Percentiles rank a stretch among this genome's conserved stretches.
phyloP scores from a whole-genome alignment of 1,284 basidiomycete genomes.

The Heterobasidion occidentale region DNA sequence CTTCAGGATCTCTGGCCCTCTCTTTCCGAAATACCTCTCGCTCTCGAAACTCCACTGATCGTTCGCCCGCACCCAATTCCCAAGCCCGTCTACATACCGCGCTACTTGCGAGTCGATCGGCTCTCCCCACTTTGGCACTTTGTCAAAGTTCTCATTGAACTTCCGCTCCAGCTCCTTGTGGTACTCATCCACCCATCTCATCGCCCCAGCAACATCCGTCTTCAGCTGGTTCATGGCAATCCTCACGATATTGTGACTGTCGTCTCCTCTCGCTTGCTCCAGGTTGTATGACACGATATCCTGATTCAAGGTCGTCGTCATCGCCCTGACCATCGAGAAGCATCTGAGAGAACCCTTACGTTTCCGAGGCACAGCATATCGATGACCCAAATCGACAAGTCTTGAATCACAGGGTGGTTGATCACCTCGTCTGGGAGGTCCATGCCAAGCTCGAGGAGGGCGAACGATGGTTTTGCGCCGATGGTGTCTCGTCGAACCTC shows the following conservation, averaged over 20 bases:
- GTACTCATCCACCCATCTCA: slow-evolving; percentile 13
- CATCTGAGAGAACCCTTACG: slow-evolving; percentile 11
- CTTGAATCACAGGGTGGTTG: slow-evolving; percentile 17
- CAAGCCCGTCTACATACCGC: slow-evolving; percentile 19
- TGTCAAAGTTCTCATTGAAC: slow-evolving; percentile 10
- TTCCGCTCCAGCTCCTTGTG: slow-evolving; percentile 7
- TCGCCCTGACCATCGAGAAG: not conserved
- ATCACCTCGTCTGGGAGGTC: slow-evolving; percentile 32
- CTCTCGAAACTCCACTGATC: slow-evolving; percentile 23
- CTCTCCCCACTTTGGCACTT: slow-evolving; percentile 14
- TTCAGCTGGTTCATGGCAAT: slow-evolving; percentile 16
- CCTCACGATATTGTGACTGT: slow-evolving; percentile 18
- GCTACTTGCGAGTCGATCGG: slow-evolving; percentile 13
- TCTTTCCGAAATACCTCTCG: slow-evolving; percentile 21
- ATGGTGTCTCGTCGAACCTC: slow-evolving; percentile 29
- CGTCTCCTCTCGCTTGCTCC: slow-evolving; percentile 14
- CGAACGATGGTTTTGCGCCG: slow-evolving; percentile 31
- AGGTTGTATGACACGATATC: slow-evolving; percentile 19
- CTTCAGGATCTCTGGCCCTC: slow-evolving; percentile 15
- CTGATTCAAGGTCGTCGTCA: slow-evolving; percentile 4
- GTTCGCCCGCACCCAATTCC: slow-evolving; percentile 18
- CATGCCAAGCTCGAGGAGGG: slow-evolving; percentile 24
- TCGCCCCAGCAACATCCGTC: slow-evolving; percentile 12
- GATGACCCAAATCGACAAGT: slow-evolving; percentile 14
- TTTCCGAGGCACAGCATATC: slow-evolving; percentile 21